A percentile compares a stretch with the other conserved stretches of the same genome.
These are phyloP conservation scores for Citrus reticulata DNA, from an alignment of 345 rosid genomes.

Conservation along the genomic window DNA sequence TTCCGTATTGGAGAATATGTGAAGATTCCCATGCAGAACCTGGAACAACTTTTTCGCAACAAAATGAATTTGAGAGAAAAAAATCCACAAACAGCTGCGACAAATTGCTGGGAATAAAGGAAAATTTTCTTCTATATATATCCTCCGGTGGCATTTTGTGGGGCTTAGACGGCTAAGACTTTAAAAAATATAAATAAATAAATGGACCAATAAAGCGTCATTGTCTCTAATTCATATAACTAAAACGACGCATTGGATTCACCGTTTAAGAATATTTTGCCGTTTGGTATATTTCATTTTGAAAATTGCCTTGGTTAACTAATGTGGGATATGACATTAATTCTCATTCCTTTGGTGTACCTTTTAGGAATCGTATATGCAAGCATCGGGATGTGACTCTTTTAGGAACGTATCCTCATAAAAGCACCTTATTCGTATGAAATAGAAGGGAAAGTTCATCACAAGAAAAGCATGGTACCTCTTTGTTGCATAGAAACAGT, in stretches of 20 bases:
- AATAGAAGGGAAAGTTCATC: constrained; percentile 2
- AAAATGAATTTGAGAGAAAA: neutral
- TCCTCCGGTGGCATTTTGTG: neutral
- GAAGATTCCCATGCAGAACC: neutral
- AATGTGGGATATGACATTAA: neutral
- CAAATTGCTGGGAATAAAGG: no score
- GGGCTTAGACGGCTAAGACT: neutral
- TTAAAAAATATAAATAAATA: neutral
- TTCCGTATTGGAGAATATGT: neutral
- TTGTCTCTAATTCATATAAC: neutral
- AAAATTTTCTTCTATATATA: no score
- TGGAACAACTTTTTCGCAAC: no score
- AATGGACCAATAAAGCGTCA: neutral
- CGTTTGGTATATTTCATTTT: neutral
- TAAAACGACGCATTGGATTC: constrained; percentile 11
- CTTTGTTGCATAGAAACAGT: neutral
- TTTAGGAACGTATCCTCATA: neutral
- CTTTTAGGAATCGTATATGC: no score
- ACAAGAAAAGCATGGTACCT: constrained; percentile 8
- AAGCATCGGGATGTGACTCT: no score
- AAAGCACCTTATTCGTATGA: neutral
- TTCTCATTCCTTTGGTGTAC: neutral
- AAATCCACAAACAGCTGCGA: no score
- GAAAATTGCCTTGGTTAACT: neutral
- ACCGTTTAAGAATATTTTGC: neutral